phyloP scores from a whole-genome alignment of 2,329 filamentous ascomycete genomes.

The Aspergillaceae sp. region DNA sequence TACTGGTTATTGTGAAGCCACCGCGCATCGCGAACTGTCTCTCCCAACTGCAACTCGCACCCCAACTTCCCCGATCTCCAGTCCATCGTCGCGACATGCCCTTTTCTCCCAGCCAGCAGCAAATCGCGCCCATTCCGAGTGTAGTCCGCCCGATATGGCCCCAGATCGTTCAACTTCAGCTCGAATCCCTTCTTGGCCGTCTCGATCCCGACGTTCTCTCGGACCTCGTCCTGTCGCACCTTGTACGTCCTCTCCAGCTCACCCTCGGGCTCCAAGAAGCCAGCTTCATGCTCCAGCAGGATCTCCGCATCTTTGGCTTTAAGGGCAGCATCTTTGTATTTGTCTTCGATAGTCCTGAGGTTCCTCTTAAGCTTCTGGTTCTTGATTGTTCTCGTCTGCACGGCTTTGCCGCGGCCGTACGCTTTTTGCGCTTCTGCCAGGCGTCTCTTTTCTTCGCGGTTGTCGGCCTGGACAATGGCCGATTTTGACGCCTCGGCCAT shows the following conservation, averaged over 20 bases:
- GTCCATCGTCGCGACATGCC: constrained; percentile 93
- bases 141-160: constrained; percentile 84
- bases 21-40: constrained; percentile 80
- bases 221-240: constrained; percentile 81
- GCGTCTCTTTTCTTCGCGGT: constrained; percentile 32
- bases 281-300: constrained; percentile 73
- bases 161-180: constrained; percentile 69
- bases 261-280: constrained; percentile 79
- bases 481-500: constrained; percentile 24
- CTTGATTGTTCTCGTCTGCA: constrained; percentile 63
- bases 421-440: constrained; percentile 53
- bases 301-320: constrained; percentile 95
- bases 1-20: constrained; percentile 92
- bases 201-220: constrained; percentile 63
- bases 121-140: constrained; percentile 80
- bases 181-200: constrained; percentile 92
- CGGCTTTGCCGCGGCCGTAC: constrained; percentile 76
- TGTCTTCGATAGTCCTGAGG: constrained; percentile 67
- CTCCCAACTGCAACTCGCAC: constrained; percentile 81
- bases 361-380: constrained; percentile 87
- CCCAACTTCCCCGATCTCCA: constrained; percentile 87
- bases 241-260: constrained; percentile 90
- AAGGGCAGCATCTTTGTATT: constrained; percentile 70
- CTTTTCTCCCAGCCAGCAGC: constrained; percentile 78
- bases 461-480: constrained; percentile 24